phyloP scores from a whole-genome alignment of 208 protist species.

The Trypanosoma scelopori region DNA sequence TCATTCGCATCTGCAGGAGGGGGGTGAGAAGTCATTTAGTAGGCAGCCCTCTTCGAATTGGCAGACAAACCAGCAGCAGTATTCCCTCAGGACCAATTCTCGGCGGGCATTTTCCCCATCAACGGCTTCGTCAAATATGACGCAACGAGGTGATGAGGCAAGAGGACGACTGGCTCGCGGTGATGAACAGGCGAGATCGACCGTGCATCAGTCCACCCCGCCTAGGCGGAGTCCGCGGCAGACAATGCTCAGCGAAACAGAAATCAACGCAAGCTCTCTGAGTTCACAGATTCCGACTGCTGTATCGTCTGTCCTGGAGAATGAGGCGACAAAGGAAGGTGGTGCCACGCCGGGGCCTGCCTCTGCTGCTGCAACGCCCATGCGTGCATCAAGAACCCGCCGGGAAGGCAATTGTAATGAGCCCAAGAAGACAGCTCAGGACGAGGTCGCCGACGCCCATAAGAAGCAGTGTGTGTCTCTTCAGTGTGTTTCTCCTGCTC shows the following conservation, averaged over 20 bases:
- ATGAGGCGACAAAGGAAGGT: not conserved
- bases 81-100: not conserved
- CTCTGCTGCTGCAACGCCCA: not conserved
- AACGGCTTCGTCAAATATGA: conserved; percentile 4
- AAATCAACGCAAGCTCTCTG: not conserved
- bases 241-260: not conserved
- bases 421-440: not conserved
- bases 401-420: not conserved
- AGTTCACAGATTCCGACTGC: not conserved
- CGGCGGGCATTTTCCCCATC: not conserved
- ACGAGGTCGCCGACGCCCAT: not conserved
- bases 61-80: not conserved
- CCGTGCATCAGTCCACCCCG: conserved; percentile 7
- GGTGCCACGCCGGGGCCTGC: not conserved
- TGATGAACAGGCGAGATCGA: not conserved
- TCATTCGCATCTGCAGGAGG: not conserved
- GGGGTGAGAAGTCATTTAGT: no score
- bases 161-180: not conserved
- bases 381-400: not conserved
- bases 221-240: conserved; percentile 6
- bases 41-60: no score
- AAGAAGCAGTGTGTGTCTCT: not conserved
- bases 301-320: not conserved
- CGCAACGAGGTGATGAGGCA: not conserved
- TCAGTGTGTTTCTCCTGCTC: conserved; percentile 29